These are phyloP conservation scores for Rosa rugosa DNA, from an alignment of 306 rosid species.

Conservation along the genomic window DNA sequence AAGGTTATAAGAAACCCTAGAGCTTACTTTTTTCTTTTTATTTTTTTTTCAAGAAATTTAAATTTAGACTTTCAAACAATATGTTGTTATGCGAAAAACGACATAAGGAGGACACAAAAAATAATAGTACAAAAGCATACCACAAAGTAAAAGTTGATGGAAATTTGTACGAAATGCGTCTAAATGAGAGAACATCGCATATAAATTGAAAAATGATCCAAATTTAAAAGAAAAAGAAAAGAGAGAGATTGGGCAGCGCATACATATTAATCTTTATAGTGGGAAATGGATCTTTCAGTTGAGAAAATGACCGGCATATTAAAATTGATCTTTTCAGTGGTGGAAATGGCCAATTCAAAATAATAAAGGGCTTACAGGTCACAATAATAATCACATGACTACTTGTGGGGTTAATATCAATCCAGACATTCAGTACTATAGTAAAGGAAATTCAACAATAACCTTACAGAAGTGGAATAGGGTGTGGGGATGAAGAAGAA, in stretches of 20 bases:
- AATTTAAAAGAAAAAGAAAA: neutral
- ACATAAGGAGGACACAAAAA: no score
- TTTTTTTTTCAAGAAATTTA: no score
- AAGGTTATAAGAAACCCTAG: no score
- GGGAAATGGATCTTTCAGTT: neutral
- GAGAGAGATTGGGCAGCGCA: neutral
- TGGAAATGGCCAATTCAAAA: conserved; percentile 16
- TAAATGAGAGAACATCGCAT: no score
- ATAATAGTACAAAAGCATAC: no score
- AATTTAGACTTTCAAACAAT: no score
- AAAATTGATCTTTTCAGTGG: neutral
- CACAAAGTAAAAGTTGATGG: no score
- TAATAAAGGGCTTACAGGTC: neutral
- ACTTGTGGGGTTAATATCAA: neutral
- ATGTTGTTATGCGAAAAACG: no score
- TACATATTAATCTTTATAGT: neutral
- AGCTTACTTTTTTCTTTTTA: no score
- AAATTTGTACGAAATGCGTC: no score
- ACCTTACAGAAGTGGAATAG: neutral
- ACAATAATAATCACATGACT: neutral
- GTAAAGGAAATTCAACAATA: neutral
- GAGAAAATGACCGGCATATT: conserved; percentile 19
- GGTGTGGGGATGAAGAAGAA: neutral
- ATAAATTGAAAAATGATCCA: neutral
- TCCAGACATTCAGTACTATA: neutral